Percentiles rank a stretch among this genome's conserved stretches.
phyloP scores from a whole-genome alignment of 805 yeast species.

The Metschnikowia noctiluminum region DNA sequence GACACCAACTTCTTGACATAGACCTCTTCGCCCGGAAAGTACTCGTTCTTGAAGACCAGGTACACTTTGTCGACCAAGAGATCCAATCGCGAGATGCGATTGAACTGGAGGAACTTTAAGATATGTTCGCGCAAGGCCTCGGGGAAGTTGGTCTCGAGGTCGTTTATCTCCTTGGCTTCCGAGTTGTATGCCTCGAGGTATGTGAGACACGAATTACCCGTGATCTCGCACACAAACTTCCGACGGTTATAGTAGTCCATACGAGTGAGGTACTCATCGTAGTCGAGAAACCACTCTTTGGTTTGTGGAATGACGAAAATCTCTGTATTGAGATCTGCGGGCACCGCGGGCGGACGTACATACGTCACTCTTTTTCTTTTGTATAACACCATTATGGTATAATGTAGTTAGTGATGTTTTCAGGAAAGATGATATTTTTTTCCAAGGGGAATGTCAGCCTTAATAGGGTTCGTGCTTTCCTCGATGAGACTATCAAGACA shows the following conservation, averaged over 20 bases:
- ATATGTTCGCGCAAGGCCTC: constrained; percentile 90
- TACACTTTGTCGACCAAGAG: constrained; percentile 86
- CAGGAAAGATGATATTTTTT: background rate
- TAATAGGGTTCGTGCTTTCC: no score
- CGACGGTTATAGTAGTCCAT: constrained; percentile 69
- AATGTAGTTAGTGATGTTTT: background rate
- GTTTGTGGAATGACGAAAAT: constrained; percentile 86
- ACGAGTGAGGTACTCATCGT: constrained; percentile 70
- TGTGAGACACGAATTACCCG: constrained; percentile 89
- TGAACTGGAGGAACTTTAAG: constrained; percentile 79
- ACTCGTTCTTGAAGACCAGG: constrained; percentile 70
- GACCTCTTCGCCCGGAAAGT: constrained; percentile 87
- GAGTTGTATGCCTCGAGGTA: constrained; percentile 83
- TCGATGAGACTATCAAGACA: no score
- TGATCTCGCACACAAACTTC: constrained; percentile 91
- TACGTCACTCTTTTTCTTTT: constrained; percentile 68
- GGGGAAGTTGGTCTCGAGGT: constrained; percentile 81
- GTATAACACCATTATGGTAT: constrained; percentile 61
- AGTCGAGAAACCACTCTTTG: constrained; percentile 79
- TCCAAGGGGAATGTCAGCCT: no score
- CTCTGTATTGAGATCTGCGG: constrained; percentile 51
- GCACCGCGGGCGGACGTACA: constrained; percentile 55
- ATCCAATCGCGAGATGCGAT: constrained; percentile 77
- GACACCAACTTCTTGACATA: constrained; percentile 41
- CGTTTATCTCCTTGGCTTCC: constrained; percentile 54